Conservation (phyloP, 352 stramenopile genomes). For the Phytophthora agathidicida region DNA sequence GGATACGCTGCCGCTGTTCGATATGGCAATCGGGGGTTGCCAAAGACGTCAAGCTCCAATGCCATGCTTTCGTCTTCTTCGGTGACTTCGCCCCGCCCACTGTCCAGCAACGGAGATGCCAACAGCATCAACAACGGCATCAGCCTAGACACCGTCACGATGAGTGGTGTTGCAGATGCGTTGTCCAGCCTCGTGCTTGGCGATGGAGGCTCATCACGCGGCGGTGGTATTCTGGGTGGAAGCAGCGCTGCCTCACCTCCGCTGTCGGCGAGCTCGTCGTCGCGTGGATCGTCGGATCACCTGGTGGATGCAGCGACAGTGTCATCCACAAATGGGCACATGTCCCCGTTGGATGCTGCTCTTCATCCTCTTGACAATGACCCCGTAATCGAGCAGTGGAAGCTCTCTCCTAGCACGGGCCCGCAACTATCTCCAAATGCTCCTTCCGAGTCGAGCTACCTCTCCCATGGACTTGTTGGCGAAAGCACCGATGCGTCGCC, state of each 20-base stretch:
- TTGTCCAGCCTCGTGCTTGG: constrained; percentile 73
- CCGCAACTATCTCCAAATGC: constrained; percentile 48
- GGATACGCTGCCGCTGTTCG: constrained; percentile 86
- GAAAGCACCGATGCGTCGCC: constrained; percentile 30
- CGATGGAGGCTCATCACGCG: constrained; percentile 38
- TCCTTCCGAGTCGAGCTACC: constrained; percentile 55
- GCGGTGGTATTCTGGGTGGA: constrained; percentile 20
- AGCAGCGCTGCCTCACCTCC: constrained; percentile 44
- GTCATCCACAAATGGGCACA: constrained; percentile 36
- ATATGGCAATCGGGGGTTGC: constrained; percentile 55
- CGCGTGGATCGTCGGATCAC: constrained; percentile 62
- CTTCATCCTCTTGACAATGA: constrained; percentile 62
- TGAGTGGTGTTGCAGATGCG: constrained; percentile 63
- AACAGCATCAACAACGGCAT: constrained; percentile 37
- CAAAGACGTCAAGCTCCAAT: constrained; percentile 48
- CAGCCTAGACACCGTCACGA: constrained; percentile 40
- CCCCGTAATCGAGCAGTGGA: constrained; percentile 83
- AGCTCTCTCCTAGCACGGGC: constrained; percentile 61
- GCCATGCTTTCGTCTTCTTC: constrained; percentile 37
- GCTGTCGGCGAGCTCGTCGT: constrained; percentile 62
- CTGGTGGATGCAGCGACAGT: constrained; percentile 38
- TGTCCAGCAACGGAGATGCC: constrained; percentile 37
- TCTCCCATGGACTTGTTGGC: constrained; percentile 47
- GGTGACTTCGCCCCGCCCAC: constrained; percentile 32
- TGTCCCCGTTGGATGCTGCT: constrained; percentile 63